Evolutionary conservation across 129 eudicot genomes (phyloP), one percentile per base, ranked within the genome.

Genomic region (Artemisia argyi): DNA sequence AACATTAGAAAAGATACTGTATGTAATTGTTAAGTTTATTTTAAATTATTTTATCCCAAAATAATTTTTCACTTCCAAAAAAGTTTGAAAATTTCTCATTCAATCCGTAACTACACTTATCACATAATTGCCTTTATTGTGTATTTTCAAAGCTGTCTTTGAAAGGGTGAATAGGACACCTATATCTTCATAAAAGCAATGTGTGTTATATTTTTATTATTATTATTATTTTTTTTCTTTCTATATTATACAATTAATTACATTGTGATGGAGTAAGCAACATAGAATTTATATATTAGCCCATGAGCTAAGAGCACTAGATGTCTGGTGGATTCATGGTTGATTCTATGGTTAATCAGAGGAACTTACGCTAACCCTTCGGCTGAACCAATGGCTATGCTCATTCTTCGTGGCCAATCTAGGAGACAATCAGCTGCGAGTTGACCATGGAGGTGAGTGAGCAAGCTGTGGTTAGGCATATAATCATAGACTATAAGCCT

Each of bases 401-500:
- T 81, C 75, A 87, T 85, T 65, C 97, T 73, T 68, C 93, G 79
- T 9, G 88, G 77, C 97, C 97, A 90, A 75, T 90, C 91, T 24
- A 90, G 68, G n/a, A 79, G 75, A 68, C 91, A 83, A 51, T 85
- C 85, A 5, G 89, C 68, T 14, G 97, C 85, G 18, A 90, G 91
- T 78, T 87, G 78, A 42, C 97, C 97, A 69, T 90, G 97, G 16
- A 90, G 87, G 76, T 90, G 97, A 46, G 89, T 87, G 61, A 81
- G 79, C 77, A 90, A 83, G 84, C 97, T 90, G 70, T 85, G 93
- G 64, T 90, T 90, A 58, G 94, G 94, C 97, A 90, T 90, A 54
- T 85, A 90, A 78, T 90, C 97, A 68, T 90, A 90, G 61, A 90
- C 89, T n/a, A 90, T 87, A 18, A 90, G 91, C 76, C 95, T 85